Conservation (phyloP, 169 alveolate species). For the Eimeria maxima region DNA sequence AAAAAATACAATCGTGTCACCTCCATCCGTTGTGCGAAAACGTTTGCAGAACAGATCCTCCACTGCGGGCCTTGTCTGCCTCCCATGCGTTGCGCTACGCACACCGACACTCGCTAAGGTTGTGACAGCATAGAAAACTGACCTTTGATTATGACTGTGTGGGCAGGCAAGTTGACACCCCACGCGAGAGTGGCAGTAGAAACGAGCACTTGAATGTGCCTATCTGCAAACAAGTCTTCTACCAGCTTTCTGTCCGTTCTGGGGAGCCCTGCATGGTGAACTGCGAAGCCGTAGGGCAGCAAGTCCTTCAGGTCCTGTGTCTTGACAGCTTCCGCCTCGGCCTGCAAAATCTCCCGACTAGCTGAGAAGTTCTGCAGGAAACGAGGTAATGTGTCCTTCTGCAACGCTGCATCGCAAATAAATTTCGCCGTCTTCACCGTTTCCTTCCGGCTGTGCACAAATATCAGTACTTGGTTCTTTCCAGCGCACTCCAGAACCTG, state of each 20-base stretch:
- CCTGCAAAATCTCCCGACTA: constrained; percentile 94
- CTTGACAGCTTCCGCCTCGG: constrained; percentile 93
- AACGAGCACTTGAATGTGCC: constrained; percentile 95
- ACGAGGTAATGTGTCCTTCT: constrained; percentile 91
- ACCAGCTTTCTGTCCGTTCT: constrained; percentile 98
- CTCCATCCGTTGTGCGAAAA: neutral
- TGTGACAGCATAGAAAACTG: neutral
- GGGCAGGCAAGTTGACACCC: constrained; percentile 99
- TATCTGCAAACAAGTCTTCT: constrained; percentile 98
- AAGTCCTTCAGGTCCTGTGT: constrained; percentile 96
- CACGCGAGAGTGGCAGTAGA: constrained; percentile 99
- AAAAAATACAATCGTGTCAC: neutral
- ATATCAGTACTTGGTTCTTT: constrained; percentile 96
- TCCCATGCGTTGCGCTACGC: neutral
- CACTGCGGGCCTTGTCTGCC: neutral
- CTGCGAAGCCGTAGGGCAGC: constrained; percentile 98
- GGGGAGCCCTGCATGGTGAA: constrained; percentile 99
- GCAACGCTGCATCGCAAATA: constrained; percentile 95
- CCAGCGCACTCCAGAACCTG: constrained; percentile 92
- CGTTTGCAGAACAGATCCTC: neutral
- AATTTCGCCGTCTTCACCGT: constrained; percentile 98
- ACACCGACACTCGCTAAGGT: neutral
- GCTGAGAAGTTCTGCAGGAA: constrained; percentile 95
- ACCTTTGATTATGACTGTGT: constrained; percentile 97
- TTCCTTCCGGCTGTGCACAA: constrained; percentile 99